Conservation (phyloP, 768 basidiomycete genomes). For the Trametes cubensis region DNA sequence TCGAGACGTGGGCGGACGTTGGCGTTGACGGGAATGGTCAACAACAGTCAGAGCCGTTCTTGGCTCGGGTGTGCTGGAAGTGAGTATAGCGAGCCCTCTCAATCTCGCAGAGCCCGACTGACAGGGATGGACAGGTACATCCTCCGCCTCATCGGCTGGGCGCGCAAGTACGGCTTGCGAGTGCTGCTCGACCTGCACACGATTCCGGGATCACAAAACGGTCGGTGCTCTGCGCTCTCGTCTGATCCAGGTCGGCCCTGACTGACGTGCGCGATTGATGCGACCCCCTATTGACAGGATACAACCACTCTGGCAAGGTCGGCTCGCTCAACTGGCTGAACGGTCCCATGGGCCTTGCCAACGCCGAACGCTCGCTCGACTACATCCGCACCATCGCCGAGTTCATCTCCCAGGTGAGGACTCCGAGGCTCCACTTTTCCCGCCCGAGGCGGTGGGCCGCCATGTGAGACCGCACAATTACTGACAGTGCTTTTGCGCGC, state of each 20-base stretch:
- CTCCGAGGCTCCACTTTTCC: neutral
- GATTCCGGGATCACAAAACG: conserved; percentile 80
- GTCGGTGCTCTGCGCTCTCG: conserved; percentile 50
- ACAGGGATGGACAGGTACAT: conserved; percentile 55
- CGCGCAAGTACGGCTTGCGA: conserved; percentile 84
- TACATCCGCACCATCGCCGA: conserved; percentile 74
- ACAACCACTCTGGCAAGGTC: conserved; percentile 60
- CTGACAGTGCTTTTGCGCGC: neutral
- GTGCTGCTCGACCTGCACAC: conserved; percentile 81
- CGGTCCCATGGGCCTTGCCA: conserved; percentile 84
- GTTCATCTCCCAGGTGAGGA: conserved; percentile 70
- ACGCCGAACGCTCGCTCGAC: conserved; percentile 77
- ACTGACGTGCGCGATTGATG: neutral
- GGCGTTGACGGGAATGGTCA: conserved; percentile 25
- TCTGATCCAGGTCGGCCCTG: neutral
- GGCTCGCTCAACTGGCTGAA: conserved; percentile 64
- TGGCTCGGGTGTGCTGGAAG: conserved; percentile 76
- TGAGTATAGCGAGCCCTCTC: conserved; percentile 28
- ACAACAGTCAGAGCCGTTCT: conserved; percentile 62
- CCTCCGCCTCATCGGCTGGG: conserved; percentile 76
- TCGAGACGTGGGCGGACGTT: conserved; percentile 64
- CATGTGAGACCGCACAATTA: neutral
- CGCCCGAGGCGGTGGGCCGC: too few species aligned
- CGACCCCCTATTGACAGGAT: conserved; percentile 28
- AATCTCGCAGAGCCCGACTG: neutral